phyloP scores from a whole-genome alignment of 1,284 basidiomycete species.

The Ganoderma meredithae region DNA sequence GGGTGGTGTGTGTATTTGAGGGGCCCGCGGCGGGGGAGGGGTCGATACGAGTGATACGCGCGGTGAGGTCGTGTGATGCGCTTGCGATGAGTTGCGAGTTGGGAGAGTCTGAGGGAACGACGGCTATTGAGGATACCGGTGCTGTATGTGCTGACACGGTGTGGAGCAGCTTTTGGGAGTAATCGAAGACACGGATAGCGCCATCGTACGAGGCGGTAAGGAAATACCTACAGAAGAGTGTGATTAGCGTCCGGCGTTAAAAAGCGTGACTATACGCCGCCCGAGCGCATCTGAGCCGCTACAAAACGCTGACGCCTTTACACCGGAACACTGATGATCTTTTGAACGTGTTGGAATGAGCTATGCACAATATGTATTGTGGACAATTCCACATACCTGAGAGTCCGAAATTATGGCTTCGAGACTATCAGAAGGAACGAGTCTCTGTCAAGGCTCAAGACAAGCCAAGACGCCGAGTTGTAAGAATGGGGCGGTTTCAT shows the following conservation, averaged over 20 bases:
- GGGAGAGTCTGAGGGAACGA: slow-evolving; percentile 48
- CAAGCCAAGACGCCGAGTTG: background rate
- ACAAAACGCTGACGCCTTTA: background rate
- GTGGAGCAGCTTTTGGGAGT: slow-evolving; percentile 63
- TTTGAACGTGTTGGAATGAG: background rate
- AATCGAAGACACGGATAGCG: slow-evolving; percentile 76
- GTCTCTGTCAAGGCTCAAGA: background rate
- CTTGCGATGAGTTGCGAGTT: slow-evolving; percentile 72
- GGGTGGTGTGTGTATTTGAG: background rate
- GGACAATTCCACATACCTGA: background rate
- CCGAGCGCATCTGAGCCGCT: background rate
- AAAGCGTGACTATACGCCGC: background rate
- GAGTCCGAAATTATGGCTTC: background rate
- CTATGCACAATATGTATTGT: background rate
- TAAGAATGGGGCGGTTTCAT: background rate
- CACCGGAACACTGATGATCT: background rate
- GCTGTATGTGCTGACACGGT: slow-evolving; percentile 64
- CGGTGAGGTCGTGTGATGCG: slow-evolving; percentile 75
- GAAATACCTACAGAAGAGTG: slow-evolving; percentile 59
- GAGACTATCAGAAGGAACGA: background rate
- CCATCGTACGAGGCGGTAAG: slow-evolving; percentile 87
- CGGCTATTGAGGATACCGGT: slow-evolving; percentile 76
- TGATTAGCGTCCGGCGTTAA: background rate
- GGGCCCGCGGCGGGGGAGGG: slow-evolving; percentile 37
- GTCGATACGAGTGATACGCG: slow-evolving; percentile 65